A percentile compares a stretch with the other conserved stretches of the same genome.
Evolutionary conservation across 1,284 basidiomycete genomes (phyloP).

Genomic region (Gastroboletus turbinatus): DNA sequence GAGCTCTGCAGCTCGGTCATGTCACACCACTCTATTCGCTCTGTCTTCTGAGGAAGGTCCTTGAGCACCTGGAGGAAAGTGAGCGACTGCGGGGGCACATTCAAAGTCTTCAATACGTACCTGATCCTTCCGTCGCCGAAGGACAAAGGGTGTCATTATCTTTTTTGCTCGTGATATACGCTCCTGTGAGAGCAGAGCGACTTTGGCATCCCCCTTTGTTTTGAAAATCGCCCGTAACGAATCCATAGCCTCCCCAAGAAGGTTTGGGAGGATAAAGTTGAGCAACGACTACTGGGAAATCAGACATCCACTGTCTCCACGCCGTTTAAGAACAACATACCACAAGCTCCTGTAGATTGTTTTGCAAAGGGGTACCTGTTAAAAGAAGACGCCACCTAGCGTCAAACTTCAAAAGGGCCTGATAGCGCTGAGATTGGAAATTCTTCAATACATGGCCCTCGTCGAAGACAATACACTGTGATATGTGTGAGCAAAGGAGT

Average conservation of each 20-base stretch:
- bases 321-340: conserved; percentile 48
- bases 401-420: conserved; percentile 81
- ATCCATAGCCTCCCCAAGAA: conserved; percentile 77
- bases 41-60: conserved; percentile 90
- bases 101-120: conserved; percentile 36
- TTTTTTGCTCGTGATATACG: conserved; percentile 94
- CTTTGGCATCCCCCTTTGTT: conserved; percentile 85
- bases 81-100: neutral
- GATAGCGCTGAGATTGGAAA: conserved; percentile 93
- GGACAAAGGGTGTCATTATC: conserved; percentile 99
- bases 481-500: conserved; percentile 6
- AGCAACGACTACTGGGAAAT: conserved; percentile 75
- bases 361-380: conserved; percentile 94
- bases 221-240: conserved; percentile 95
- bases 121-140: conserved; percentile 93
- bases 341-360: conserved; percentile 92
- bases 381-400: conserved; percentile 90
- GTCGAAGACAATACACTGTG: conserved; percentile 86
- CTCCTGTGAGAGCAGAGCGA: conserved; percentile 85
- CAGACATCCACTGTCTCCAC: conserved; percentile 4
- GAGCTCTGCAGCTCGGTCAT: conserved; percentile 84
- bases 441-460: conserved; percentile 98
- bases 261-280: conserved; percentile 95
- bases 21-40: conserved; percentile 91
- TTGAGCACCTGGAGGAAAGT: conserved; percentile 70